Evolutionary conservation across 2,329 filamentous ascomycete genomes (phyloP), one percentile per base, ranked within the genome.

Genomic region (Cadophora gregata): DNA sequence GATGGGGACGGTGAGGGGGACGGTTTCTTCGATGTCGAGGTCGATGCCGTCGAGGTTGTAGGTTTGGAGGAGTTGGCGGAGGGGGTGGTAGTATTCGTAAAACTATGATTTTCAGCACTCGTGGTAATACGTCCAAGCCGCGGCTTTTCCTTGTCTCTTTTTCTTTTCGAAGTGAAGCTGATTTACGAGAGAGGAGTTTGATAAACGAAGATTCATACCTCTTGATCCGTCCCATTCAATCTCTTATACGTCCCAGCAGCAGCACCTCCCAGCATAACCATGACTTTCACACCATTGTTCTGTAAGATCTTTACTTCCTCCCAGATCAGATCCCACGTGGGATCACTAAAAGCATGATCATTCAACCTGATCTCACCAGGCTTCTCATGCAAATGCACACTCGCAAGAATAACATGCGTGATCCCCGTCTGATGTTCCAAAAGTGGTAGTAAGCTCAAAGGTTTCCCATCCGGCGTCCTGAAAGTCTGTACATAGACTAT

Each of bases 331-430:
- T 69, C 66, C 51, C 65, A 73, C 4, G 42, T 47, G 2, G 63
- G 48, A 2, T 64, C 50, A 31, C 69, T 51, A 29, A 72, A 66
- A 33, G 62, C 51, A 36, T 71, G 60, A 58, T 72, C 67, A 38
- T 73, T 73, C 56, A 73, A 65, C 62, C 85, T 83, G 0, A 93
- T 93, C 2, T 93, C 92, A 24, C 93, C 93, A 38, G 90, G 87
- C 27, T 79, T 77, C 3, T 84, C 82, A 77, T 95, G 93, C 72
- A 97, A 81, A 79, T 97, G 93, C 64, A 97, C 86, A 14, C 93
- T 93, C 9, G 91, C 92, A 55, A 97, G 81, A 72, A 97, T 93
- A 65, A 97, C 83, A 79, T 97, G 93, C 0, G 93, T 96, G 62
- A 87, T 78, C 19, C 86, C 86, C 2, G 86, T 88, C 69, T 84